phyloP scores from a whole-genome alignment of 495 filamentous ascomycete species.

The Hypoxylon cercidicola region DNA sequence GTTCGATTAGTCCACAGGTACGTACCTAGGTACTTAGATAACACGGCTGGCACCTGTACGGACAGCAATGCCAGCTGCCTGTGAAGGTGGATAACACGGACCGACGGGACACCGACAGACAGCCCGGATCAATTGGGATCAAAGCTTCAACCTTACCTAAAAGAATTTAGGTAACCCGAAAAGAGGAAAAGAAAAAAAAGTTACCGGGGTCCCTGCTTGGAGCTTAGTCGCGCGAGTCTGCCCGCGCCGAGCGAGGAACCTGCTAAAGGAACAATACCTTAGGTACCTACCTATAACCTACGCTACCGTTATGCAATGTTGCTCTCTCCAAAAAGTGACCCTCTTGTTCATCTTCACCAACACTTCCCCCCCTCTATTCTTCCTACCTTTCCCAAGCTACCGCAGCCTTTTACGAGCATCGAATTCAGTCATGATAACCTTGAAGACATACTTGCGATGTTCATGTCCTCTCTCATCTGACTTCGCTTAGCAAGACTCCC shows the following conservation, averaged over 20 bases:
- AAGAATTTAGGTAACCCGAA: slow-evolving; percentile 32
- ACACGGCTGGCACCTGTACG: too few species aligned
- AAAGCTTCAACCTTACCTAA: slow-evolving; percentile 11
- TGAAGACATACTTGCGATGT: slow-evolving; percentile 36
- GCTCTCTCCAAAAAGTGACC: slow-evolving; percentile 43
- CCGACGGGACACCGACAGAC: slow-evolving; percentile 28
- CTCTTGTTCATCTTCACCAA: slow-evolving; percentile 43
- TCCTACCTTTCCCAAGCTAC: slow-evolving; percentile 6
- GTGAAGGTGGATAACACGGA: slow-evolving; percentile 22
- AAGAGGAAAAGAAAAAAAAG: slow-evolving; percentile 27
- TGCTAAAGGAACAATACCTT: slow-evolving; percentile 35
- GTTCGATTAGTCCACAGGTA: slow-evolving; percentile 2
- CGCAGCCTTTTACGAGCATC: slow-evolving; percentile 28
- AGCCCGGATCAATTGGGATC: slow-evolving; percentile 37
- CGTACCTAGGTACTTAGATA: too few species aligned
- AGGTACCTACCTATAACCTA: slow-evolving; percentile 14
- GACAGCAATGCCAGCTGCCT: not conserved
- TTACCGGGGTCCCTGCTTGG: slow-evolving; percentile 26
- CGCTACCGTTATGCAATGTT: slow-evolving; percentile 23
- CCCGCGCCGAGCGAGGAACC: slow-evolving; percentile 42
- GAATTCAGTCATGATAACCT: slow-evolving; percentile 46
- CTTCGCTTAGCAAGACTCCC: slow-evolving; percentile 37
- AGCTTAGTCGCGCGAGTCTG: slow-evolving; percentile 39
- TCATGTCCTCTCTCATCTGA: slow-evolving; percentile 39
- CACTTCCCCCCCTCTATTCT: slow-evolving; percentile 32